phyloP scores from a whole-genome alignment of 495 filamentous ascomycete species.

The Polyplosphaeria fusca region DNA sequence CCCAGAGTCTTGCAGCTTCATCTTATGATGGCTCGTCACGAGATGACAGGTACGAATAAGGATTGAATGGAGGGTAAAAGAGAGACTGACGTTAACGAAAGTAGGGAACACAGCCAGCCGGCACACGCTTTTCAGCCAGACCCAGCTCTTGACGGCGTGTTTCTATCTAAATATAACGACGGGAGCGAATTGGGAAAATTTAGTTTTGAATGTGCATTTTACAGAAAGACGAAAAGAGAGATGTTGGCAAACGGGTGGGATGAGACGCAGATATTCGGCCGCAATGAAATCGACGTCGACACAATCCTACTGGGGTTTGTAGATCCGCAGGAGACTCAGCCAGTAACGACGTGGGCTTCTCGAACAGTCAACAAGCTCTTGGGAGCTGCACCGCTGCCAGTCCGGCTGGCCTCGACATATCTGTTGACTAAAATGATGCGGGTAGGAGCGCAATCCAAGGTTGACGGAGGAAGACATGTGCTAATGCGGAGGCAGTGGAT shows the following conservation, averaged over 20 bases:
- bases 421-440: constrained; percentile 31
- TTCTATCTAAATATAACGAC: constrained; percentile 1
- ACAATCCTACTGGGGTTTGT: constrained; percentile 22
- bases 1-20: constrained; percentile 16
- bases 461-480: background rate
- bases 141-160: background rate
- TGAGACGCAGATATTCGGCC: constrained; percentile 26
- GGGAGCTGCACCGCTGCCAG: constrained; percentile 3
- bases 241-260: constrained; percentile 28
- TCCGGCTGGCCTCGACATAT: constrained; percentile 25
- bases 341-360: constrained; percentile 26
- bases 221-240: constrained; percentile 26
- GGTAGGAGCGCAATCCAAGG: constrained; percentile 6
- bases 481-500: constrained; percentile 16
- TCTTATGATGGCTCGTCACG: constrained; percentile 28
- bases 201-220: constrained; percentile 30
- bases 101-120: constrained; percentile 18
- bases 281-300: constrained; percentile 26
- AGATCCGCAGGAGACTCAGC: constrained; percentile 23
- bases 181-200: constrained; percentile 17
- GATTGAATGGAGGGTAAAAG: background rate
- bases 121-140: constrained; percentile 7
- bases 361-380: constrained; percentile 21
- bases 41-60: constrained; percentile 17
- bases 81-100: constrained; percentile 10